Evolutionary conservation across 2,329 filamentous ascomycete species (phyloP).

Genomic region (Fusarium sp.): DNA sequence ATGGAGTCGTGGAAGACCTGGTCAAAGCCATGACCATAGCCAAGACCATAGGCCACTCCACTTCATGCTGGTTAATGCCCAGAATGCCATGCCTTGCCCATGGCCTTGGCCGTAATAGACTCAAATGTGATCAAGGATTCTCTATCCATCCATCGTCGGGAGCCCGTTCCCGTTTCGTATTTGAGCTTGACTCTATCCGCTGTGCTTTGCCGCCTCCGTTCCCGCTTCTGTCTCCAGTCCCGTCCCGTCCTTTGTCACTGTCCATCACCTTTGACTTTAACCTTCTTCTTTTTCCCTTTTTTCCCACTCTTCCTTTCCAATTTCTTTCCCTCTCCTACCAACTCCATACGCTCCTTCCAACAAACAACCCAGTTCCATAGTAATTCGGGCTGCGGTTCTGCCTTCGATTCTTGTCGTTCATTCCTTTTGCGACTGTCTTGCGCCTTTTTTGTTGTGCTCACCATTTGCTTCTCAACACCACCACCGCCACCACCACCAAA

Average conservation of each 20-base stretch:
- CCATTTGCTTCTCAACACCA: conserved; percentile 6
- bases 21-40: conserved; percentile 19
- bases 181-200: conserved; percentile 36
- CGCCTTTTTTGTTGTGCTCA: conserved; percentile 18
- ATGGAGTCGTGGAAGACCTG: neutral
- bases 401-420: conserved; percentile 40
- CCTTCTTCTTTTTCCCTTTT: conserved; percentile 11
- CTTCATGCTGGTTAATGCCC: conserved; percentile 27
- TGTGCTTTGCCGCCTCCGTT: conserved; percentile 28
- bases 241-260: conserved; percentile 7
- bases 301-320: conserved; percentile 5
- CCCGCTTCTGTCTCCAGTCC: conserved; percentile 22
- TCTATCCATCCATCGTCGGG: neutral
- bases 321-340: conserved; percentile 10
- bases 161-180: conserved; percentile 35
- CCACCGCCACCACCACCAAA: conserved; percentile 10
- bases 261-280: conserved; percentile 11
- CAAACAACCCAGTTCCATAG: conserved; percentile 9
- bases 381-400: conserved; percentile 16
- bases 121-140: neutral
- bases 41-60: conserved; percentile 22
- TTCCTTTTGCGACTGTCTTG: conserved; percentile 26
- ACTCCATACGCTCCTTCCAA: conserved; percentile 35
- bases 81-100: conserved; percentile 14
- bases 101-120: conserved; percentile 33